phyloP scores from a whole-genome alignment of 2,329 filamentous ascomycete genomes.

The Pseudohalonectria lignicola region DNA sequence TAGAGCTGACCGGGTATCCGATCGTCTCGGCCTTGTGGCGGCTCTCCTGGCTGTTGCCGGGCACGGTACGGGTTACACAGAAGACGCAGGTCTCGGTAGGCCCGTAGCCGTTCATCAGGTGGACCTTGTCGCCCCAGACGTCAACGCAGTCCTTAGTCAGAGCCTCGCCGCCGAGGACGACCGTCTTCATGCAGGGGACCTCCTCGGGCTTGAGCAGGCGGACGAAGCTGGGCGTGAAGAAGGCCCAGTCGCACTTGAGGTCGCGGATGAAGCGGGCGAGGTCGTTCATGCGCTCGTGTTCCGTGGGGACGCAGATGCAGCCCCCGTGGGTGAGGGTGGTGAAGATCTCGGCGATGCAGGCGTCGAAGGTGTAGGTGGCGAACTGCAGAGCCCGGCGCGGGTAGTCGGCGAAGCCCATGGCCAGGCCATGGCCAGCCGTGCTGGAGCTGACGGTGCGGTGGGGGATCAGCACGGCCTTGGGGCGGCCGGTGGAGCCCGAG shows the following conservation, averaged over 20 bases:
- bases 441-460: constrained; percentile 7
- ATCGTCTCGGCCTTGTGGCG: background rate
- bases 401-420: background rate
- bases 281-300: background rate
- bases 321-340: constrained; percentile 46
- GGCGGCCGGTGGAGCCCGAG: background rate
- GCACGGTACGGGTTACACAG: too few species aligned
- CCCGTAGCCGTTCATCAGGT: constrained; percentile 27
- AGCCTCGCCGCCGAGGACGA: constrained; percentile 52
- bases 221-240: constrained; percentile 34
- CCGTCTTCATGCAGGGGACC: constrained; percentile 14
- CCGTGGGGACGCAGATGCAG: background rate
- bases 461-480: background rate
- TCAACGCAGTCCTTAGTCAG: constrained; percentile 47
- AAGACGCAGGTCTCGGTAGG: constrained; percentile 26
- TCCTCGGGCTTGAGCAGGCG: constrained; percentile 6
- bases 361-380: constrained; percentile 25
- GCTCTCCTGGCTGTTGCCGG: background rate
- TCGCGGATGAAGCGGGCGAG: constrained; percentile 42
- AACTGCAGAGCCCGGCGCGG: constrained; percentile 23
- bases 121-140: constrained; percentile 20
- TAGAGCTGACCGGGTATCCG: background rate
- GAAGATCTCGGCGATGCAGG: constrained; percentile 51
- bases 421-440: constrained; percentile 9
- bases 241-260: constrained; percentile 42